Evolutionary conservation across 805 yeast species (phyloP).

Genomic region (Myxozyma sirexii): DNA sequence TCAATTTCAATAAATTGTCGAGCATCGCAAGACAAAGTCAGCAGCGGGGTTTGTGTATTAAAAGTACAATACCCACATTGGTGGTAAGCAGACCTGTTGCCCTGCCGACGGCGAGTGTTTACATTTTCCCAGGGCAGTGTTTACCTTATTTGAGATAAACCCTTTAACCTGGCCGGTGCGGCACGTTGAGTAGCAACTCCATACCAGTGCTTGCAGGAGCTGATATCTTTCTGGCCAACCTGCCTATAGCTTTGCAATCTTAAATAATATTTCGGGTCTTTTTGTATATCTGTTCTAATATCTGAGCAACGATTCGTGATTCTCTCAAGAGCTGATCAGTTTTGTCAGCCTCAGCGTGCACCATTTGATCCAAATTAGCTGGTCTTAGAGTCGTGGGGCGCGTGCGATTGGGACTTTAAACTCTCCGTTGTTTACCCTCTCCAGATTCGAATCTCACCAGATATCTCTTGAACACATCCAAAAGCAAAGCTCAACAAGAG

Average conservation of each 20-base stretch:
- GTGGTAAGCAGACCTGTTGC: not conserved
- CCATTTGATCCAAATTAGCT: not conserved
- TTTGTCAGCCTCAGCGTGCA: not conserved
- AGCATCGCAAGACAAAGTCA: not conserved
- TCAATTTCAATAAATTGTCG: too few relatives aligned
- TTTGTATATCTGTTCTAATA: too few relatives aligned
- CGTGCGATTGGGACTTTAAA: not conserved
- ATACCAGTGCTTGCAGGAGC: not conserved
- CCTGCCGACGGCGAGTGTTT: conserved; percentile 3
- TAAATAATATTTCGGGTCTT: too few relatives aligned
- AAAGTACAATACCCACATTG: not conserved
- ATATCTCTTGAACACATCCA: not conserved
- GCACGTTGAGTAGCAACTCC: not conserved
- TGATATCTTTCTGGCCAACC: too few relatives aligned
- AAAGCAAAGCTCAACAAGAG: too few relatives aligned
- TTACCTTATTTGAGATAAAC: not conserved
- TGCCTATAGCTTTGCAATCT: too few relatives aligned
- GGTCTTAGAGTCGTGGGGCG: not conserved
- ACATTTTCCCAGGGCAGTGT: not conserved
- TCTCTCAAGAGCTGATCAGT: too few relatives aligned
- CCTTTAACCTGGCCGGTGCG: not conserved
- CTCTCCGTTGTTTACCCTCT: not conserved
- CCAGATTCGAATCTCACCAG: not conserved
- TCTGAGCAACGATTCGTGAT: too few relatives aligned
- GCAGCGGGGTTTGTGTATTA: not conserved